Conservation (phyloP, 306 rosid species). For the Ammopiptanthus mongolicus region DNA sequence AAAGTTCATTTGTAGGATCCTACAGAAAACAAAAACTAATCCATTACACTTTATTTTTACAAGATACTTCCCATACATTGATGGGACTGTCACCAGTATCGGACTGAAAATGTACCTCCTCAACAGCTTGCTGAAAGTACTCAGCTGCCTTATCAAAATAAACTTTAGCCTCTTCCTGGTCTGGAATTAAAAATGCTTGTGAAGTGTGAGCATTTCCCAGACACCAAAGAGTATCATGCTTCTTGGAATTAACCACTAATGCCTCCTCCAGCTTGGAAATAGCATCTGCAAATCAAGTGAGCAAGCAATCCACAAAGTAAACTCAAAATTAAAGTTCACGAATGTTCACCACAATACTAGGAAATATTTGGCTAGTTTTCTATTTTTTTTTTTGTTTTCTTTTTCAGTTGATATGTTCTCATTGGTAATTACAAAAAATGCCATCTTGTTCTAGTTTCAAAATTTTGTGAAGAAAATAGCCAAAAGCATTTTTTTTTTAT, state of each 20-base stretch:
- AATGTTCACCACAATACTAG: neutral
- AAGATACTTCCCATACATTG: neutral
- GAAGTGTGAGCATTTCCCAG: slow-evolving; percentile 60
- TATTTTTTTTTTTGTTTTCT: too few relatives aligned
- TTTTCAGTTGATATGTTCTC: neutral
- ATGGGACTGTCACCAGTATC: neutral
- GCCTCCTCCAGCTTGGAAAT: slow-evolving; percentile 60
- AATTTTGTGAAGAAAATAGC: too few relatives aligned
- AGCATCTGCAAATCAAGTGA: slow-evolving; percentile 43
- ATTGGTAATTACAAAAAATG: neutral
- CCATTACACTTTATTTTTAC: neutral
- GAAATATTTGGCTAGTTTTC: too few relatives aligned
- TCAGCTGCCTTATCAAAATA: slow-evolving; percentile 37
- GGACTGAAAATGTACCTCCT: slow-evolving; percentile 31
- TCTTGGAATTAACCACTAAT: slow-evolving; percentile 43
- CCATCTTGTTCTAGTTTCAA: too few relatives aligned
- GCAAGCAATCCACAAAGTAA: neutral
- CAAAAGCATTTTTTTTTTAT: too few relatives aligned
- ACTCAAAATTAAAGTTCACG: neutral
- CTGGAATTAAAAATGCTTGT: slow-evolving; percentile 46
- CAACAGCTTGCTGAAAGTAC: slow-evolving; percentile 48
- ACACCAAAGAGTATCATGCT: slow-evolving; percentile 65
- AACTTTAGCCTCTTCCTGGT: slow-evolving; percentile 42
- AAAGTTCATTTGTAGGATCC: slow-evolving; percentile 53
- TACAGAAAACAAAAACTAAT: neutral